Percentiles rank a stretch among this genome's conserved stretches.
Evolutionary conservation across 805 yeast genomes (phyloP).

Genomic region (Cyberlindnera saturnus): DNA sequence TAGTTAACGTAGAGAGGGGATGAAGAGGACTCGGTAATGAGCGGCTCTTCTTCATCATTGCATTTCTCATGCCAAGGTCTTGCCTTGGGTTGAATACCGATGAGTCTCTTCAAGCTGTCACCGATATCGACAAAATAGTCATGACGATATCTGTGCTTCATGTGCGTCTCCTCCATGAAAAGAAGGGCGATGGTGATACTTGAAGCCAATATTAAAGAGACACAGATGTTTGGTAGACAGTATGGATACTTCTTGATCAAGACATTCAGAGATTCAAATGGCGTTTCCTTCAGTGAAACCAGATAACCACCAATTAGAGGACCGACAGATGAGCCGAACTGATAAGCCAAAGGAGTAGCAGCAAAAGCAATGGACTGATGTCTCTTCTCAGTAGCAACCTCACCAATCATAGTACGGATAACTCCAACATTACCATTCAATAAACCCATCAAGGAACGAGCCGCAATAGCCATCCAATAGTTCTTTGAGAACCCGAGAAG

Average conservation of each 20-base stretch:
- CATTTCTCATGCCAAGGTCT: slow-evolving; percentile 8
- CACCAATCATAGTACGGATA: slow-evolving; percentile 14
- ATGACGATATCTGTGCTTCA: slow-evolving; percentile 11
- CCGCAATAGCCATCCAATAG: slow-evolving; percentile 12
- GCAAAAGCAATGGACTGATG: slow-evolving; percentile 17
- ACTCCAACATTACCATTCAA: slow-evolving; percentile 16
- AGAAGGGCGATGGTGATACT: slow-evolving; percentile 8
- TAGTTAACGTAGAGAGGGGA: background rate
- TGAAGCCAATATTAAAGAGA: slow-evolving; percentile 3
- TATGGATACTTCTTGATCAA: slow-evolving; percentile 9
- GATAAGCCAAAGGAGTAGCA: slow-evolving; percentile 14
- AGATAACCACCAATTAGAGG: slow-evolving; percentile 16
- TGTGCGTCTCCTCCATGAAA: slow-evolving; percentile 16
- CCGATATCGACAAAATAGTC: slow-evolving; percentile 12
- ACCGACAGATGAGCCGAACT: slow-evolving; percentile 13
- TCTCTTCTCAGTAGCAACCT: slow-evolving; percentile 12
- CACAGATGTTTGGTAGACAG: slow-evolving; percentile 13
- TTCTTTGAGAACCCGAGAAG: slow-evolving; percentile 14
- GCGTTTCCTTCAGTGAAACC: slow-evolving; percentile 8
- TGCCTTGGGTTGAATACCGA: slow-evolving; percentile 1
- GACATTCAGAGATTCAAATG: slow-evolving; percentile 6
- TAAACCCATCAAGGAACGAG: slow-evolving; percentile 14
- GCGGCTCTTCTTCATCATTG: slow-evolving; percentile 1
- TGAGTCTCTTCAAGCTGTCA: slow-evolving; percentile 3
- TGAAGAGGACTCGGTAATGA: background rate